Evolutionary conservation across 73 alveolate genomes (phyloP), one percentile per base, ranked within the genome.

Genomic region (Tetrahymena thermophila): DNA sequence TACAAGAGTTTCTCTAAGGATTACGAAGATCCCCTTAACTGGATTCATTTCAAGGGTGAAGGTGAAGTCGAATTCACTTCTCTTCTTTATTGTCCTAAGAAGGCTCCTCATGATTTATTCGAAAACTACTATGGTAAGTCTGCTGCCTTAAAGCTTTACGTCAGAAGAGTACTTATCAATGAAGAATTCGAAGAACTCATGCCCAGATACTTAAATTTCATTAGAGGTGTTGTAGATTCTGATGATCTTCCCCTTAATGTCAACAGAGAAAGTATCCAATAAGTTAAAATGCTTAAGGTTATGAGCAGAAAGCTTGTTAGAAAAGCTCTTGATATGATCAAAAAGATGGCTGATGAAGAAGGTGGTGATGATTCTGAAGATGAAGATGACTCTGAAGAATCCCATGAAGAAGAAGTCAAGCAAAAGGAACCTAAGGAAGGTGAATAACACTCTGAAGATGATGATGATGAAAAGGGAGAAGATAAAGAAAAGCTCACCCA

Each of bases 221-320:
- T 99, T 44, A 98, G 97, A 96, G 99, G 99, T 42, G 99, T 99
- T 31, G 99, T 99, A 35, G 99, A 99, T 96, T 98, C 99, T 31
- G 99, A 99, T 96, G 99, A 99, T 94, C 97, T 99, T 85, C 99
- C 99, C 19, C 97, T 99, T 93, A 99, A 99, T 97, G 99, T 99
- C 93, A 98, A 99, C 96, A 98, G 99, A 94, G 99, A 99, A 97
- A 98, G 98, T 95, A 98, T 99, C 96, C 99, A 99, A 96, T 99
- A 99, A 98, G 94, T 96, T 85, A 99, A 99, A 97, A 98, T 99
- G 99, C 96, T 99, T 85, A 99, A 99, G 97, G 99, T 99, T 89
- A 98, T 99, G 97, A 96, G 99, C 97, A 99, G 98, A 98, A 99
- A 99, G 98, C 96, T 99, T 84, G 98, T 98, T 23, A 98, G 99